Evolutionary conservation across 345 rosid genomes (phyloP), one percentile per base, ranked within the genome.

Genomic region (Eucalyptus marginata): DNA sequence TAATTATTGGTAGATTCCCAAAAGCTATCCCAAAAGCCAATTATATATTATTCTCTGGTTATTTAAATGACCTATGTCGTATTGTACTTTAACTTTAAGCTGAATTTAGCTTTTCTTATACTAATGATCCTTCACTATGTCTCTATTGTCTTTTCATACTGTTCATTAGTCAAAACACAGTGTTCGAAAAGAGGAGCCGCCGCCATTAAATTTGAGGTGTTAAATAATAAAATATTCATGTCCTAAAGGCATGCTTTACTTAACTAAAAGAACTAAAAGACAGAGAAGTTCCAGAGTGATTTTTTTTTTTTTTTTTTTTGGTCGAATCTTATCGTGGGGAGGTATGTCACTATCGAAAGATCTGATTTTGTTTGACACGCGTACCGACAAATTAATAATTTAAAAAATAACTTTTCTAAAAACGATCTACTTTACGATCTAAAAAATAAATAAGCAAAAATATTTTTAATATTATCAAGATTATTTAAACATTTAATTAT

Each of bases 241-340:
- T 33, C 24, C 25, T 33, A 33, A 68, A 33, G 80, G 1, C 6
- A 16, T 33, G 80, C 25, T 33, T 68, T 68, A 8, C 71, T n/a
- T 64, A 58, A 58, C 64, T 12, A 29, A 64, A n/a, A 64, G 71
- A 58, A 58, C 64, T 12, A 29, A 64, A n/a, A 64, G 71, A n/a
- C 71, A 64, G 33, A 29, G 31, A 3, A 29, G 25, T 52, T 52
- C 58, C 58, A 20, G 10, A 8, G 20, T 8, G 58, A 14, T 3
- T 52, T 1, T 52, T 52, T 0, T 52, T 18, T n/a, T 0, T 43
- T 44, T 7, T 20, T 0, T 52, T 52, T 52, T 18, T 7, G 4
- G 31, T 27, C 3, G 68, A 62, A 27, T 27, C 68, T 62, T 64
- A 3, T 14, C 71, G 14, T 62, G 68, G 33, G 36, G 2, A 64